These are phyloP conservation scores for Halophytophthora batemanensis DNA, from an alignment of 352 stramenopile genomes.

Conservation along the genomic window DNA sequence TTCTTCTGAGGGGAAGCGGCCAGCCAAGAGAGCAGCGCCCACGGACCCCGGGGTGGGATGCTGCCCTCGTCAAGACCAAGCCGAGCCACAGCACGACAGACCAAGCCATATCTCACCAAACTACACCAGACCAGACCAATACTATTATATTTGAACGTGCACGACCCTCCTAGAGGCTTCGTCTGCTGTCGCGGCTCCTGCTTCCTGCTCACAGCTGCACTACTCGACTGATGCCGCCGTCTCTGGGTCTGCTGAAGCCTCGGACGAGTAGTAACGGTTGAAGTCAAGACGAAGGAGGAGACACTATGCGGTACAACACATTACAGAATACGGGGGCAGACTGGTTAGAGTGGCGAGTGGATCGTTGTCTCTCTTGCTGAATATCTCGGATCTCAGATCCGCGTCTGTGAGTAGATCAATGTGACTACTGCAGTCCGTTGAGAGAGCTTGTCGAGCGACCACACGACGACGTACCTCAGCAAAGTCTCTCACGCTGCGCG, in stretches of 20 bases:
- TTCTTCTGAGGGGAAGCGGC: conserved; percentile 52
- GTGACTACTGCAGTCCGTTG: conserved; percentile 5
- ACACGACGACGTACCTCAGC: conserved; percentile 32
- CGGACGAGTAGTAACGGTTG: conserved; percentile 41
- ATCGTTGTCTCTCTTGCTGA: conserved; percentile 18
- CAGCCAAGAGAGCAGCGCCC: background rate
- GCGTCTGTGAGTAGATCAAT: background rate
- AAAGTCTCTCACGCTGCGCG: conserved; percentile 35
- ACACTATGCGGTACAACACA: conserved; percentile 36
- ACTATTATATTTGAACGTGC: conserved; percentile 24
- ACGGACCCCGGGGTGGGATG: background rate
- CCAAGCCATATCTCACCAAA: background rate
- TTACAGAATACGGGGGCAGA: conserved; percentile 18
- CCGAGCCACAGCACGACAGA: background rate
- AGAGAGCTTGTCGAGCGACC: too few species aligned
- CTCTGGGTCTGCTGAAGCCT: conserved; percentile 3
- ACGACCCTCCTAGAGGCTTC: conserved; percentile 9
- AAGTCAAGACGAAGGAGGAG: conserved; percentile 61
- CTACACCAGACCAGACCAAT: conserved; percentile 5
- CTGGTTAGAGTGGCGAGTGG: conserved; percentile 18
- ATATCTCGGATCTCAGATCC: conserved; percentile 9
- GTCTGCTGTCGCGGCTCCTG: conserved; percentile 4
- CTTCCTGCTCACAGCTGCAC: background rate
- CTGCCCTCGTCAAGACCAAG: background rate
- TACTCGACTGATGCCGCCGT: conserved; percentile 6